Conservation (phyloP, 2,329 filamentous ascomycete genomes). For the Arthrobotrys megalospora region DNA sequence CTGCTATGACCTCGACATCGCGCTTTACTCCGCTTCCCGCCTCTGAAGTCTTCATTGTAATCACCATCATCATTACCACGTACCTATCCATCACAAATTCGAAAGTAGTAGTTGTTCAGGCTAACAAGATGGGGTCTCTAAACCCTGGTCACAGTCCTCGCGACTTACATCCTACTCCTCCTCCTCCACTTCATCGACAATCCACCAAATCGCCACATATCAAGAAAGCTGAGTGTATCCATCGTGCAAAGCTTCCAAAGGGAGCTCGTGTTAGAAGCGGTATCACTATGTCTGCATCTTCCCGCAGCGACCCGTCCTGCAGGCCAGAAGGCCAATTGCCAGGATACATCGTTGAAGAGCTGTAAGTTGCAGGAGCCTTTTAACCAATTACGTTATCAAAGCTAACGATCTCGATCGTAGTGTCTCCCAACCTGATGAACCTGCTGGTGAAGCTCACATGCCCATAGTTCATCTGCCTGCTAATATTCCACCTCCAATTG, state of each 20-base stretch:
- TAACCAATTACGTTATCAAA: neutral
- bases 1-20: neutral
- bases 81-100: neutral
- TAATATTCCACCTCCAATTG: slow-evolving; percentile 46
- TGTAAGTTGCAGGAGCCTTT: slow-evolving; percentile 12
- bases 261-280: too few relatives aligned
- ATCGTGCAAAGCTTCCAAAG: neutral
- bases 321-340: neutral
- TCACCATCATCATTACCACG: neutral
- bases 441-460: slow-evolving; percentile 19
- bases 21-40: neutral
- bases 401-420: slow-evolving; percentile 22
- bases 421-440: neutral
- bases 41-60: neutral
- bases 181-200: neutral
- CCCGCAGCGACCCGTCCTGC: slow-evolving; percentile 11
- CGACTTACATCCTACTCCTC: neutral
- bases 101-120: neutral
- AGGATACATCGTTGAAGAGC: slow-evolving; percentile 15
- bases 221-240: neutral
- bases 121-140: neutral
- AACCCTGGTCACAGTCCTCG: neutral
- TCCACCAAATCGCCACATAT: neutral
- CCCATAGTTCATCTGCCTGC: slow-evolving; percentile 46
- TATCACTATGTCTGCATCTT: neutral